Conservation (phyloP, 2,329 filamentous ascomycete species). For the Alternaria angustiovoidea region DNA sequence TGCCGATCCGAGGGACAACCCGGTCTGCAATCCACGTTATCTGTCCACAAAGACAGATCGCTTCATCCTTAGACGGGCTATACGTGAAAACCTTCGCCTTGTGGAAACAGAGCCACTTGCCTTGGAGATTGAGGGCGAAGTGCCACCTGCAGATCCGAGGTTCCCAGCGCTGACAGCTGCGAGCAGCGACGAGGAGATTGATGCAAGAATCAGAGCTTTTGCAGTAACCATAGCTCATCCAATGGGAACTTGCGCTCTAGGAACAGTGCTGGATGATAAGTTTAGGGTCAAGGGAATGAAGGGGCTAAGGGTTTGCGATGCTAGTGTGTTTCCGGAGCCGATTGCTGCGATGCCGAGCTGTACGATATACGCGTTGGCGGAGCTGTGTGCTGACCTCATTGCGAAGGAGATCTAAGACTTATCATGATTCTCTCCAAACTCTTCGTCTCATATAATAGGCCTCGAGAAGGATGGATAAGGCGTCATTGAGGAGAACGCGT, state of each 20-base stretch:
- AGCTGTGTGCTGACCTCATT: slow-evolving; percentile 32
- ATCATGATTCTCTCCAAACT: not conserved
- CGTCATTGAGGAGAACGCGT: not conserved
- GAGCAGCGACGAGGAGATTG: slow-evolving; percentile 39
- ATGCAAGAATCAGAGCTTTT: slow-evolving; percentile 23
- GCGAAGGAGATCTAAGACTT: slow-evolving; percentile 6
- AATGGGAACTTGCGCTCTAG: slow-evolving; percentile 30
- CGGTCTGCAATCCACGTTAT: slow-evolving; percentile 31
- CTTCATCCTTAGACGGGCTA: slow-evolving; percentile 24
- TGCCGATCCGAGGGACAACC: slow-evolving; percentile 23
- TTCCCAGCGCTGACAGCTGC: slow-evolving; percentile 14
- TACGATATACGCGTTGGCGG: slow-evolving; percentile 32
- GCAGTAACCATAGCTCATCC: slow-evolving; percentile 20
- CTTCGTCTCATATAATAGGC: not conserved
- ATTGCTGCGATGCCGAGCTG: slow-evolving; percentile 30
- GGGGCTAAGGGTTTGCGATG: slow-evolving; percentile 26
- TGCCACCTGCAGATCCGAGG: slow-evolving; percentile 18
- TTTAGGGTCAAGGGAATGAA: slow-evolving; percentile 21
- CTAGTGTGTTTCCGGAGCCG: slow-evolving; percentile 30
- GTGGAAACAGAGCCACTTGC: slow-evolving; percentile 20
- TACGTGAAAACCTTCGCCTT: slow-evolving; percentile 21
- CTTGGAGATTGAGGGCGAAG: slow-evolving; percentile 20
- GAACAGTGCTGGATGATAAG: slow-evolving; percentile 27
- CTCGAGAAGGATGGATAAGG: not conserved
- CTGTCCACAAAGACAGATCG: slow-evolving; percentile 34